These are phyloP conservation scores for Tylopilus plumbeoviolaceoides DNA, from an alignment of 768 basidiomycete genomes.

Conservation along the genomic window DNA sequence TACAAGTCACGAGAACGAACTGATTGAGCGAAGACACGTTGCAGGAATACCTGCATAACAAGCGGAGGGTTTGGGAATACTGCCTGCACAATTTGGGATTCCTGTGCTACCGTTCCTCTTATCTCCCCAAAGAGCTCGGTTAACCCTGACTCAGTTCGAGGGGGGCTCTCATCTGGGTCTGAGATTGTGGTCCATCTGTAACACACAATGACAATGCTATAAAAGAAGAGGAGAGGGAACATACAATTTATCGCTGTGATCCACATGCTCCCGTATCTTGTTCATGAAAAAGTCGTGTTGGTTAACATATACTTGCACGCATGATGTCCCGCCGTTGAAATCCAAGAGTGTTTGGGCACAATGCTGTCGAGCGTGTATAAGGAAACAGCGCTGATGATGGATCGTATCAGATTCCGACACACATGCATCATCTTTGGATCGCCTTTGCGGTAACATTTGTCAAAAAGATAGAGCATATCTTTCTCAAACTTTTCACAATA, in stretches of 20 bases:
- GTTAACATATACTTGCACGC: constrained; percentile 98
- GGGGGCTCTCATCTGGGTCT: constrained; percentile 73
- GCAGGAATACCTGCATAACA: constrained; percentile 97
- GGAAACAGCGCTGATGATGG: constrained; percentile 4
- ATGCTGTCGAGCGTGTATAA: constrained; percentile 54
- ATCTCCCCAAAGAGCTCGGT: constrained; percentile 83
- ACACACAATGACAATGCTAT: background rate
- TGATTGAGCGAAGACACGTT: constrained; percentile 96
- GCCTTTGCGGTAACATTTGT: constrained; percentile 91
- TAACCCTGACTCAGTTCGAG: constrained; percentile 76
- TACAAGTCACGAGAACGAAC: constrained; percentile 43
- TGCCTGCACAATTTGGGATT: constrained; percentile 96
- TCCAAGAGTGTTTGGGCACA: constrained; percentile 95
- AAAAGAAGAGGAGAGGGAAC: constrained; percentile 28
- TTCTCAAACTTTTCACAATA: constrained; percentile 99
- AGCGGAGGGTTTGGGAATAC: constrained; percentile 96
- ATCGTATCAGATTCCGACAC: constrained; percentile 27
- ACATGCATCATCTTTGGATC: constrained; percentile 99
- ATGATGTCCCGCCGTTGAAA: constrained; percentile 96
- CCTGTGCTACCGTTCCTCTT: constrained; percentile 85
- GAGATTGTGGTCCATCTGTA: constrained; percentile 77
- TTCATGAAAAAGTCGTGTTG: constrained; percentile 99
- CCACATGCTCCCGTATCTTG: constrained; percentile 64
- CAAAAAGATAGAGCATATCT: constrained; percentile 95
- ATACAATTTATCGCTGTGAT: constrained; percentile 54